Base-by-base conservation (phyloP, 2,329 filamentous ascomycete genomes). In the Phialophora verrucosa region DNA sequence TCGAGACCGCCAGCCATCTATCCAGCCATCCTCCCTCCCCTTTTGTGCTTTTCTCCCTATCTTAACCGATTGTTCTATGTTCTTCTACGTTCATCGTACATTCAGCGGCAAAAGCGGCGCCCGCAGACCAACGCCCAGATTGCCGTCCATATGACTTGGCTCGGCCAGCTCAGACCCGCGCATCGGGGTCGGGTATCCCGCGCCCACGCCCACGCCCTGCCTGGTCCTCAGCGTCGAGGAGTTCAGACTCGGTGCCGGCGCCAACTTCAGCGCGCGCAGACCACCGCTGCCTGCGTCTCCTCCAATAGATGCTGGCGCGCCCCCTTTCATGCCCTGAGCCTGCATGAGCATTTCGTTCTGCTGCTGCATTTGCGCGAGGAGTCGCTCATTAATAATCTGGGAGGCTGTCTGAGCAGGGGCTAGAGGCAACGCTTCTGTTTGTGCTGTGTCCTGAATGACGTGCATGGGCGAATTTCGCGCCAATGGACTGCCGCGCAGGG, bases 341-440 rank as follows among this genome's bases (percentile, higher is more conserved):
- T 44, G 32, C 56, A 64, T 51, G 10, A 54, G 38, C 14, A 55
- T 53, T 5, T 64, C 62, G 29, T 64, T 64, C 35, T 64, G 62
- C 49, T 59, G 62, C 44, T 60, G 62, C 62, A 60, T 64, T 53
- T 64, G 54, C 44, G 29, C 49, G 12, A 64, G 27, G 14, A 64
- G 44, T 32, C 25, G 29, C 23, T 60, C 62, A 10, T 64, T 60
- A 12, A 54, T 51, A 0, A 42, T 8, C 8, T 35, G 27, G 1
- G 62, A 59, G 4, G n/a, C 32, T 11, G 44, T 47, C n/a, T 60
- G 29, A 20, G 31, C 31, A 31, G 23, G 23, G 10, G 4, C 32
- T 35, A 23, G 23, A 2, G 53, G 29, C 49, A 51, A n/a, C 5
- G 27, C 10, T 11, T 44, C 44, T 25, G n/a, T 31, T 29, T 20